Percentiles rank a stretch among this genome's conserved stretches.
Conservation (phyloP, 2,329 filamentous ascomycete genomes). For the Verticillium isaacii region DNA sequence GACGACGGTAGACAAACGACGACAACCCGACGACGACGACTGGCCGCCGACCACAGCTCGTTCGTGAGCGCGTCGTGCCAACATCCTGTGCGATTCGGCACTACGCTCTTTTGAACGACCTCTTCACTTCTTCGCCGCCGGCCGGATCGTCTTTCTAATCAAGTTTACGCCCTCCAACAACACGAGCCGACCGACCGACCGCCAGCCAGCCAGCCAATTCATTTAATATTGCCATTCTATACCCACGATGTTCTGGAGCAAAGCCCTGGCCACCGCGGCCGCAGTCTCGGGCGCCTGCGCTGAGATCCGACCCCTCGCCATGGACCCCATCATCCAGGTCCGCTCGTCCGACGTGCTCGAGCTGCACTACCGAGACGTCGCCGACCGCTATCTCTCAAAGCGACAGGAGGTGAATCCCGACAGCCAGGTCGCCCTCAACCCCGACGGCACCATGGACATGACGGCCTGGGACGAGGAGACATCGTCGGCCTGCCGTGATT, state of each 20-base stretch:
- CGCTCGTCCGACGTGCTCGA: conserved; percentile 14
- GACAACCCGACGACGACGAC: background rate
- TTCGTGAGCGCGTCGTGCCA: background rate
- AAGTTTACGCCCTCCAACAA: background rate
- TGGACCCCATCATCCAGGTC: conserved; percentile 23
- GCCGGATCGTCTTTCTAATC: conserved; percentile 9
- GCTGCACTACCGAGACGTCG: conserved; percentile 10
- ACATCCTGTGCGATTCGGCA: conserved; percentile 1
- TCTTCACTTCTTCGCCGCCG: conserved; percentile 8
- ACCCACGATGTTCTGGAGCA: conserved; percentile 11
- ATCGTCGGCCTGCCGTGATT: conserved; percentile 51
- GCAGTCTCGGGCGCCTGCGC: conserved; percentile 10
- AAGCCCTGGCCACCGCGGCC: conserved; percentile 8
- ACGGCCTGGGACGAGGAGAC: conserved; percentile 51
- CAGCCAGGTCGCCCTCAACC: conserved; percentile 27
- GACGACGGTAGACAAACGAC: background rate
- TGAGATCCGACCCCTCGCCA: conserved; percentile 9
- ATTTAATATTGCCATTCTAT: background rate
- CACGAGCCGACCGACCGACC: background rate
- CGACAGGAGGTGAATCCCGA: conserved; percentile 9
- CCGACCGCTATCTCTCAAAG: conserved; percentile 15
- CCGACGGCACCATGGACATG: conserved; percentile 44
- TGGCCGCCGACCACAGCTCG: conserved; percentile 6
- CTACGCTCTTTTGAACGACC: conserved; percentile 4
- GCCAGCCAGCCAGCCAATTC: background rate